phyloP scores from a whole-genome alignment of 352 stramenopile species.

The Phytophthora brassicae region DNA sequence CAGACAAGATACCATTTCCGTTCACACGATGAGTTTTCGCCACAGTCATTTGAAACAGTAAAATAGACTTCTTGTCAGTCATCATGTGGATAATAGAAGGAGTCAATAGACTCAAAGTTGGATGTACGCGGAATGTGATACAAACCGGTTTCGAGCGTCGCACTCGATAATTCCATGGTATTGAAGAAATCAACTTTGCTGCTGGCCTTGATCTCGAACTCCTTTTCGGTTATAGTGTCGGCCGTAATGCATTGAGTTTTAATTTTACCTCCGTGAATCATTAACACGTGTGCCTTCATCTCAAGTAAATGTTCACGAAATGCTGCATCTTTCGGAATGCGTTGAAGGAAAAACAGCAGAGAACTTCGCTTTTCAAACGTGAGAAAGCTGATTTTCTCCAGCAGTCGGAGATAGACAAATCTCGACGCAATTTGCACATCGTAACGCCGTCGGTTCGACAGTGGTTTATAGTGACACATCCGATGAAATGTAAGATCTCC shows the following conservation, averaged over 20 bases:
- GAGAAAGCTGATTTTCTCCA: not conserved
- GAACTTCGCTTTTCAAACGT: not conserved
- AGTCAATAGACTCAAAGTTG: constrained; percentile 6
- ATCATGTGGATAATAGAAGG: constrained; percentile 1
- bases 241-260: not conserved
- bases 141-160: not conserved
- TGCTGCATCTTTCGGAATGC: no score
- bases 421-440: no score
- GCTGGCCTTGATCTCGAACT: not conserved
- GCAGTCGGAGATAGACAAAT: not conserved
- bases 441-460: no score
- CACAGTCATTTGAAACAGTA: constrained; percentile 10
- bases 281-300: not conserved
- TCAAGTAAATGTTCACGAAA: constrained; percentile 1
- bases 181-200: constrained; percentile 2
- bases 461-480: no score
- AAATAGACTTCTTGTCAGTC: not conserved
- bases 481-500: no score
- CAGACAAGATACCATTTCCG: constrained; percentile 3
- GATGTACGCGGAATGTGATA: constrained; percentile 1
- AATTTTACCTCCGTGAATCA: not conserved
- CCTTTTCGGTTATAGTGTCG: not conserved
- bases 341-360: not conserved
- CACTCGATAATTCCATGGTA: not conserved
- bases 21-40: not conserved